Percentiles rank a stretch among this genome's conserved stretches.
Evolutionary conservation across 2,329 filamentous ascomycete genomes (phyloP).

Genomic region (Penicillium sp.): DNA sequence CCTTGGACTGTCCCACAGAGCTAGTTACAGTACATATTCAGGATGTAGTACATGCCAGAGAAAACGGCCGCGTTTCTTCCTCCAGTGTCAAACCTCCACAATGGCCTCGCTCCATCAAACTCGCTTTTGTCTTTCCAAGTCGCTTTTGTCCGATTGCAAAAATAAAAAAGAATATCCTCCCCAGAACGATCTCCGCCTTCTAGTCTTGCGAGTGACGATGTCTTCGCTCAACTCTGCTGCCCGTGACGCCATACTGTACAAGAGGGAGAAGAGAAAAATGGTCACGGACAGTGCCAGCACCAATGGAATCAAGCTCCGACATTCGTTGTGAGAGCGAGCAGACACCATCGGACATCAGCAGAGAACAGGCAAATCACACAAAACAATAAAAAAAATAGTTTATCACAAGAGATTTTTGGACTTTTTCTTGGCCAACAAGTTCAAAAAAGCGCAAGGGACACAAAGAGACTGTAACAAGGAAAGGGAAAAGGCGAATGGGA

Average conservation of each 20-base stretch:
- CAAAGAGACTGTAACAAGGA: slow-evolving; percentile 13
- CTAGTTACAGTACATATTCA: slow-evolving; percentile 19
- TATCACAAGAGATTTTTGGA: slow-evolving; percentile 22
- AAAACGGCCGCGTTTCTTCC: slow-evolving; percentile 15
- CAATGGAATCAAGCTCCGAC: background rate
- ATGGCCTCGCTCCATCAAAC: slow-evolving; percentile 1
- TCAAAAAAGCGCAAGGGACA: slow-evolving; percentile 16
- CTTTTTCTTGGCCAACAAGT: slow-evolving; percentile 24
- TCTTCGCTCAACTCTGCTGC: slow-evolving; percentile 9
- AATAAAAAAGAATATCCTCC: slow-evolving; percentile 10
- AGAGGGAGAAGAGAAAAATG: slow-evolving; percentile 7
- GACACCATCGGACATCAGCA: slow-evolving; percentile 14
- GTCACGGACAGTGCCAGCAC: slow-evolving; percentile 5
- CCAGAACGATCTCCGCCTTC: slow-evolving; percentile 18
- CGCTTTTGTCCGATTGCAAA: slow-evolving; percentile 16
- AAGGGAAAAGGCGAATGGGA: slow-evolving; percentile 16
- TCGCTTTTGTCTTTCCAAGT: slow-evolving; percentile 10
- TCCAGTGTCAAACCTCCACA: slow-evolving; percentile 2
- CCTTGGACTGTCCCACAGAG: slow-evolving; percentile 16
- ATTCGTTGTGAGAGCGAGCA: slow-evolving; percentile 8
- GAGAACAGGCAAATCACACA: slow-evolving; percentile 18
- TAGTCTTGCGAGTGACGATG: slow-evolving; percentile 22
- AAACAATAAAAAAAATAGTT: slow-evolving; percentile 20
- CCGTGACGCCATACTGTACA: slow-evolving; percentile 22
- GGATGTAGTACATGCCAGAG: slow-evolving; percentile 13